Conservation (phyloP, 108 stramenopile species). For the Cyclotella distinguenda region DNA sequence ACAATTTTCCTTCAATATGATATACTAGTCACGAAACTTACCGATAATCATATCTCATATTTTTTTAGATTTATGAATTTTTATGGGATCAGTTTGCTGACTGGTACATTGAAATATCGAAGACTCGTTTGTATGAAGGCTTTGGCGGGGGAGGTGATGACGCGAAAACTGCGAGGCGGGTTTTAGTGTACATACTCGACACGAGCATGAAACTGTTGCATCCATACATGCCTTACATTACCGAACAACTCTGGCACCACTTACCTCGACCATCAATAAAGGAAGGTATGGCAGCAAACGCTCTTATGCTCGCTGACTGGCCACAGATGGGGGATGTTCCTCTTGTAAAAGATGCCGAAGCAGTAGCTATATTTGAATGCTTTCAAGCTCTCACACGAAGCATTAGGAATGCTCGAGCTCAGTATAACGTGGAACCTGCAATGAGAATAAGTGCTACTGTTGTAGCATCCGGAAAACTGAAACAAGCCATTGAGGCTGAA, state of each 20-base stretch:
- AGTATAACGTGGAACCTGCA: constrained; percentile 89
- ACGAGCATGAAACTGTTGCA: constrained; percentile 91
- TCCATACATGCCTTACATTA: constrained; percentile 98
- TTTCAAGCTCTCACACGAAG: constrained; percentile 87
- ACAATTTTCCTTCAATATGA: background rate
- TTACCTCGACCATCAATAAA: constrained; percentile 63
- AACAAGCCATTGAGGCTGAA: constrained; percentile 65
- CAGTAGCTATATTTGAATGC: constrained; percentile 71
- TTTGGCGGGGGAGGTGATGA: constrained; percentile 76
- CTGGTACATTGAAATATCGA: constrained; percentile 95
- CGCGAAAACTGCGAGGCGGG: constrained; percentile 77
- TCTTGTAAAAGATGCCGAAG: constrained; percentile 64
- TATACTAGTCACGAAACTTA: constrained; percentile 4
- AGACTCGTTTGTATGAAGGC: constrained; percentile 86
- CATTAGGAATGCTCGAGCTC: constrained; percentile 88
- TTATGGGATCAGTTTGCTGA: constrained; percentile 97
- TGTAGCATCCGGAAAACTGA: constrained; percentile 62
- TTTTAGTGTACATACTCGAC: constrained; percentile 95
- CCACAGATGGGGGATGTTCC: constrained; percentile 81
- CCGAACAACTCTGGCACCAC: constrained; percentile 98
- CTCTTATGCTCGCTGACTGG: constrained; percentile 87
- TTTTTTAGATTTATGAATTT: constrained; percentile 81
- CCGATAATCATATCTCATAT: too few species aligned
- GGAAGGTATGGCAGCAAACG: constrained; percentile 58
- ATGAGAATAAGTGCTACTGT: constrained; percentile 81